Conservation (phyloP, 1,284 basidiomycete genomes). For the Cystobasidium sp. region DNA sequence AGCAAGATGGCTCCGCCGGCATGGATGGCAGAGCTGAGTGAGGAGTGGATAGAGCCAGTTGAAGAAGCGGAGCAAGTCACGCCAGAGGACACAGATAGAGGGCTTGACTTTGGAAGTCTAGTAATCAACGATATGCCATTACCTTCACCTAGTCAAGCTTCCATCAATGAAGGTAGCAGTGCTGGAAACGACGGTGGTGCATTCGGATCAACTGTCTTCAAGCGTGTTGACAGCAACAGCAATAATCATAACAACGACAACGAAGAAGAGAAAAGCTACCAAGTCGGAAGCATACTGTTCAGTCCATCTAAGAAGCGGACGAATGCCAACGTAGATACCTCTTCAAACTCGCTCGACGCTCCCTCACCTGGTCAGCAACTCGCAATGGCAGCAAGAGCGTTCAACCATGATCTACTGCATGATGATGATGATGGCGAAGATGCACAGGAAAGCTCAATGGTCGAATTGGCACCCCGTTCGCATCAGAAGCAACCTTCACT, state of each 20-base stretch:
- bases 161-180: background rate
- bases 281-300: slow-evolving; percentile 20
- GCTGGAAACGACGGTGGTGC: background rate
- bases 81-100: background rate
- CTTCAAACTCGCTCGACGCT: background rate
- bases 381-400: slow-evolving; percentile 36
- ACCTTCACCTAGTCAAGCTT: slow-evolving; percentile 3
- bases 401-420: slow-evolving; percentile 35
- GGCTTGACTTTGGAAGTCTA: slow-evolving; percentile 39
- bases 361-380: slow-evolving; percentile 24
- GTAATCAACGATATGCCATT: slow-evolving; percentile 20
- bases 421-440: background rate
- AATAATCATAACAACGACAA: background rate
- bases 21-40: slow-evolving; percentile 37
- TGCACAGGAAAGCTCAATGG: background rate
- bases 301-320: slow-evolving; percentile 20
- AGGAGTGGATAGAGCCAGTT: slow-evolving; percentile 31
- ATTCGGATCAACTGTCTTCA: slow-evolving; percentile 22
- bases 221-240: background rate
- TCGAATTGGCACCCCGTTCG: background rate
- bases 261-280: slow-evolving; percentile 6
- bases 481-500: background rate
- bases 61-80: slow-evolving; percentile 6
- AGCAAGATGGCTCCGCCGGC: slow-evolving; percentile 7
- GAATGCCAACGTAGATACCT: background rate